Evolutionary conservation across 768 basidiomycete species (phyloP).

Genomic region (Gloeopeniophorella convolvens): DNA sequence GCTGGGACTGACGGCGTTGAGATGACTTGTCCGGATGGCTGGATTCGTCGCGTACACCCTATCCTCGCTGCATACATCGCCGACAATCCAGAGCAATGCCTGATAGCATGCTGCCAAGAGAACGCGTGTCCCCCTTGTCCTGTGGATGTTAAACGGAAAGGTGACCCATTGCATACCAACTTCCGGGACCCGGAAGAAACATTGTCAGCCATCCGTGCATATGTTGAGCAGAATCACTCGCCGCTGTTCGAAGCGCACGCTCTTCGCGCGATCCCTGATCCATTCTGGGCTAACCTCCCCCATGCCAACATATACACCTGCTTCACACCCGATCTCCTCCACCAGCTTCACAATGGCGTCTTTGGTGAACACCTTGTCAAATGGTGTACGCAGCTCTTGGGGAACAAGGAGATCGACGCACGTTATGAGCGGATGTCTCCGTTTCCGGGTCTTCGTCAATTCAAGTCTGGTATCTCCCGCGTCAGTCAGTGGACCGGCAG

Average conservation of each 20-base stretch:
- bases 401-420: background rate
- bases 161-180: background rate
- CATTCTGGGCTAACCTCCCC: conserved; percentile 20
- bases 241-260: background rate
- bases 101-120: conserved; percentile 8
- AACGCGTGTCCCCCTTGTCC: conserved; percentile 1
- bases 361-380: conserved; percentile 11
- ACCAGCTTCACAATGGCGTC: conserved; percentile 20
- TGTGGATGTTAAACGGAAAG: background rate
- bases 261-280: conserved; percentile 3
- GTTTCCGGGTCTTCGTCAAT: background rate
- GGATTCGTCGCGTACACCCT: conserved; percentile 15
- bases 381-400: conserved; percentile 1
- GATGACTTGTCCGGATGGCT: conserved; percentile 18
- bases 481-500: background rate
- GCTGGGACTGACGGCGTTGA: conserved; percentile 18
- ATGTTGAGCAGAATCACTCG: background rate
- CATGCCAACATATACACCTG: conserved; percentile 16
- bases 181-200: background rate
- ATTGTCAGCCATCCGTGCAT: background rate
- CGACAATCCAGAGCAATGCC: conserved; percentile 25
- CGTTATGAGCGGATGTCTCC: background rate
- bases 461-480: background rate
- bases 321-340: conserved; percentile 21
- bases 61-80: conserved; percentile 20